Evolutionary conservation across 495 filamentous ascomycete genomes (phyloP), one percentile per base, ranked within the genome.

Genomic region (Tetracladium setigerum): DNA sequence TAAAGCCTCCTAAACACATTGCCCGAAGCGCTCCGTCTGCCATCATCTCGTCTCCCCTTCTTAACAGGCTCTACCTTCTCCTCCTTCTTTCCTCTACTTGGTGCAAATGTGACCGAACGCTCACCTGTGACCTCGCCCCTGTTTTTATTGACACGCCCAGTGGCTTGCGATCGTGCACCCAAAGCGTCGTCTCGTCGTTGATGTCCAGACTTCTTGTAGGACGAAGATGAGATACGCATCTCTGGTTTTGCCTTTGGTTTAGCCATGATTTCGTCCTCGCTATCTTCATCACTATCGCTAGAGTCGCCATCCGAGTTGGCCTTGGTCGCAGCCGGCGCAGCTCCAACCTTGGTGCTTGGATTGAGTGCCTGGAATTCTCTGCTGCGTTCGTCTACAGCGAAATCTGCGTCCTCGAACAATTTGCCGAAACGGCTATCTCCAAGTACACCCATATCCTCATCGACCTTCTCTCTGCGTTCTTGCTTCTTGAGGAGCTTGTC

Each of bases 341-440:
- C 59, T 0, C 58, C 58, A 36, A 75, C 62, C 14, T 59, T 61
- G 15, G 73, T 94, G 62, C 85, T 92, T 24, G 94, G 88, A 61
- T 97, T 96, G 61, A 92, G 76, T 32, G 81, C 71, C 35, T 81
- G 74, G 71, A 95, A 99, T 61, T 97, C 94, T 38, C 77, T 66
- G 39, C 84, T 90, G n/a, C 64, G 79, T 62, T 97, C 92, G 54
- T 99, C 91, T 38, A 99, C 82, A 44, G 79, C 82, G 63, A 95
- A 97, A 35, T 95, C 90, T 56, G 85, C 79, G 56, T 96, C 88
- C 61, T 95, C 80, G 70, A 99, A 99, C 44, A 99, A 68, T 34
- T 78, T 75, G 52, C 73, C 72, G 78, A 99, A 99, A 64, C 94
- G 89, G 46, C 76, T 70, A 62, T 96, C 94, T 30, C 76, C 74